A percentile compares a stretch with the other conserved stretches of the same genome.
Evolutionary conservation across 208 protist genomes (phyloP).

Genomic region (Leishmania arabica): DNA sequence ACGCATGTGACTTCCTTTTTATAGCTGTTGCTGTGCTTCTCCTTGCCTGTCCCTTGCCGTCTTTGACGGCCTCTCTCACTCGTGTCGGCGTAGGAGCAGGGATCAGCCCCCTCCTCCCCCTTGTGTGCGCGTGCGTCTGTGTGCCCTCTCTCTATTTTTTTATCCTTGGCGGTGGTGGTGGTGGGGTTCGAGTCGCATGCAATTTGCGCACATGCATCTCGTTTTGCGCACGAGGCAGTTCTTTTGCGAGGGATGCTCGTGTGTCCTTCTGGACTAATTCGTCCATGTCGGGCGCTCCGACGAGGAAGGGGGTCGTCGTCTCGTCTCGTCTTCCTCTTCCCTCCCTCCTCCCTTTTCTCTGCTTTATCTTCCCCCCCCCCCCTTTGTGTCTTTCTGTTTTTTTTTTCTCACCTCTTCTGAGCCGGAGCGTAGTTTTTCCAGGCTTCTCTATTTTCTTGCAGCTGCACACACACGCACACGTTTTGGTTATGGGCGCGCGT

Average conservation of each 20-base stretch:
- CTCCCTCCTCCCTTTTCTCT: background rate
- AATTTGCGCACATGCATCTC: background rate
- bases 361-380: background rate
- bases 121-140: background rate
- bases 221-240: background rate
- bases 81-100: background rate
- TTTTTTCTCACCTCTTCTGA: background rate
- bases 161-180: no score
- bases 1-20: background rate
- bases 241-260: background rate
- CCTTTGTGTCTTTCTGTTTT: no score
- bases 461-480: background rate
- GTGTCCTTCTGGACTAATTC: no score
- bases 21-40: constrained; percentile 3
- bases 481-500: background rate
- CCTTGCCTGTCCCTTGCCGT: background rate
- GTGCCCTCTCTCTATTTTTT: no score
- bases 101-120: background rate
- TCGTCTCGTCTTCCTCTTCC: background rate
- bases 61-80: background rate
- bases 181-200: no score
- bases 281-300: background rate
- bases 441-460: background rate
- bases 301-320: background rate
- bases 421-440: background rate